phyloP scores from a whole-genome alignment of 257 asterid species.

The Solanum clarkiae region DNA sequence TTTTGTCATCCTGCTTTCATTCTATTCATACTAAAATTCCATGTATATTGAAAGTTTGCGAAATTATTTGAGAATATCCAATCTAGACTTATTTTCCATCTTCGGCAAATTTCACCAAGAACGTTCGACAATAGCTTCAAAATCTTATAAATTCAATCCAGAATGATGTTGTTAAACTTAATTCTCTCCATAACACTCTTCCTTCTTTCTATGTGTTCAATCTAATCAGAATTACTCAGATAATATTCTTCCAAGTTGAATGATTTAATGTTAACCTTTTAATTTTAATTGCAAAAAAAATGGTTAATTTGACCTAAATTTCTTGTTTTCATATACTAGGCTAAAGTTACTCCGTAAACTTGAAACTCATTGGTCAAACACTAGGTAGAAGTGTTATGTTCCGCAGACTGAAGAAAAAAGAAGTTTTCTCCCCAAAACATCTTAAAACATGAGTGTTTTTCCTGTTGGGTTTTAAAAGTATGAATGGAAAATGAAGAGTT shows the following conservation, averaged over 20 bases:
- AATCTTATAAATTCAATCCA: not conserved
- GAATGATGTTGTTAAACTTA: not conserved
- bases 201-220: not conserved
- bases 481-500: too few relatives aligned
- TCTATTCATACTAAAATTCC: not conserved
- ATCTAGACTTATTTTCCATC: not conserved
- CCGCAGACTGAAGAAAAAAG: not conserved
- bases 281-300: not conserved
- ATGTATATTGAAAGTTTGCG: not conserved
- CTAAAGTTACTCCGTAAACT: not conserved
- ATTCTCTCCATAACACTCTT: not conserved
- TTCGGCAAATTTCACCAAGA: not conserved
- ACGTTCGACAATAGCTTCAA: not conserved
- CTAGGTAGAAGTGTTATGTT: not conserved
- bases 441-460: not conserved
- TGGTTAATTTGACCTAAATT: not conserved
- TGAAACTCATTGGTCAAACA: not conserved
- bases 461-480: not conserved
- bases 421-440: not conserved
- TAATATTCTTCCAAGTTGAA: not conserved
- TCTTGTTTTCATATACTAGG: not conserved
- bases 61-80: not conserved
- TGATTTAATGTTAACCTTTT: not conserved
- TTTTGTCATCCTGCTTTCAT: too few relatives aligned
- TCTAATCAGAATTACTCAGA: not conserved